These are phyloP conservation scores for Nemophila menziesii DNA, from an alignment of 257 asterid species.

Conservation along the genomic window DNA sequence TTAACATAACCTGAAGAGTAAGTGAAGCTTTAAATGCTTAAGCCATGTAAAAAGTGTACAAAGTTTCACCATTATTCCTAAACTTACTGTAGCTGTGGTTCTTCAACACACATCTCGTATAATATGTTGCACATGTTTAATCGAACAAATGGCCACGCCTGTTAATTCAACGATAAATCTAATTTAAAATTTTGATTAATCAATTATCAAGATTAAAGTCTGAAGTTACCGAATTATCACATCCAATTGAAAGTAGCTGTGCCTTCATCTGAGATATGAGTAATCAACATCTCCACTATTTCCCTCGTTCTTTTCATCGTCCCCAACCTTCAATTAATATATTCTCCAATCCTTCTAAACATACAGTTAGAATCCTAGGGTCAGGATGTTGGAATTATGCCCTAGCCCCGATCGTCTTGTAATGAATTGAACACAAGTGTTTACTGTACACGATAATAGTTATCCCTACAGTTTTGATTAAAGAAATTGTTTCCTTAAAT, in stretches of 20 bases:
- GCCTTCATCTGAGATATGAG: constrained; percentile 83
- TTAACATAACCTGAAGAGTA: no score
- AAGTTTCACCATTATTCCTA: constrained; percentile 3
- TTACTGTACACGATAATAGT: no score
- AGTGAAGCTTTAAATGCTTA: constrained; percentile 11
- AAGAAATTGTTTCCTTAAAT: no score
- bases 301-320: no score
- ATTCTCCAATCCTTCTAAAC: no score
- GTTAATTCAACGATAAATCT: constrained; percentile 19
- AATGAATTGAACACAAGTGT: no score
- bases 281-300: no score
- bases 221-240: constrained; percentile 39
- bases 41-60: constrained; percentile 6
- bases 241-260: constrained; percentile 73
- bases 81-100: constrained; percentile 88
- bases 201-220: neutral
- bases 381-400: no score
- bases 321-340: no score
- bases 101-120: constrained; percentile 84
- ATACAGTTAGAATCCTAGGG: no score
- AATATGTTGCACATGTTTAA: constrained; percentile 70
- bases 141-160: constrained; percentile 99
- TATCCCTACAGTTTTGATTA: no score
- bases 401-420: no score
- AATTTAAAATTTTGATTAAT: neutral